Conservation (phyloP, 768 basidiomycete species). For the Boletus sp. region DNA sequence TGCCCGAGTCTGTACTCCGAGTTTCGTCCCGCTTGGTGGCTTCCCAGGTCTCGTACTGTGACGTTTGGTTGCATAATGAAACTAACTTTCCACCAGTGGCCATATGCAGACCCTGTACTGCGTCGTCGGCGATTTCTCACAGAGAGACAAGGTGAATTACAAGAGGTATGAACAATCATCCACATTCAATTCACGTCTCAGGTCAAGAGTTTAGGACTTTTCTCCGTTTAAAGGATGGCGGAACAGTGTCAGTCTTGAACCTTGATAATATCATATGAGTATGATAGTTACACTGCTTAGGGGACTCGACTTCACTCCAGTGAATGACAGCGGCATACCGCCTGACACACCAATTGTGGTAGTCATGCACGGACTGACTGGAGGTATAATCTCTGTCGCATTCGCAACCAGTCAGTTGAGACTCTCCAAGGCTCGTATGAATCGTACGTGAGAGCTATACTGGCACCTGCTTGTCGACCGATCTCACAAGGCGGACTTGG, state of each 20-base stretch:
- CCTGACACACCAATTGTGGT: conserved; percentile 31
- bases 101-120: conserved; percentile 35
- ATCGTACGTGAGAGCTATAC: conserved; percentile 81
- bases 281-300: conserved; percentile 12
- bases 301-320: conserved; percentile 34
- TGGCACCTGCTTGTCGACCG: conserved; percentile 69
- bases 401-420: conserved; percentile 1
- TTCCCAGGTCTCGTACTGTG: conserved; percentile 26
- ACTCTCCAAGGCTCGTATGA: conserved; percentile 73
- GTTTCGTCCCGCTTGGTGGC: conserved; percentile 35
- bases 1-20: conserved; percentile 29
- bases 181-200: conserved; percentile 9
- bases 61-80: neutral
- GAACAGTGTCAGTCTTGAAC: conserved; percentile 30
- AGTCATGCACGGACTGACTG: conserved; percentile 33
- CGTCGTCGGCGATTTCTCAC: conserved; percentile 31
- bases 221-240: conserved; percentile 31
- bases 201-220: conserved; percentile 18
- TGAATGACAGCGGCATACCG: conserved; percentile 21
- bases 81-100: conserved; percentile 25
- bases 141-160: conserved; percentile 29
- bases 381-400: conserved; percentile 22
- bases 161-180: conserved; percentile 23
- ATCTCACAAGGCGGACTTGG: conserved; percentile 82
- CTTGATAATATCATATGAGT: neutral